Base-by-base conservation (phyloP, 2,329 filamentous ascomycete species). In the Colletotrichum eremochloae region DNA sequence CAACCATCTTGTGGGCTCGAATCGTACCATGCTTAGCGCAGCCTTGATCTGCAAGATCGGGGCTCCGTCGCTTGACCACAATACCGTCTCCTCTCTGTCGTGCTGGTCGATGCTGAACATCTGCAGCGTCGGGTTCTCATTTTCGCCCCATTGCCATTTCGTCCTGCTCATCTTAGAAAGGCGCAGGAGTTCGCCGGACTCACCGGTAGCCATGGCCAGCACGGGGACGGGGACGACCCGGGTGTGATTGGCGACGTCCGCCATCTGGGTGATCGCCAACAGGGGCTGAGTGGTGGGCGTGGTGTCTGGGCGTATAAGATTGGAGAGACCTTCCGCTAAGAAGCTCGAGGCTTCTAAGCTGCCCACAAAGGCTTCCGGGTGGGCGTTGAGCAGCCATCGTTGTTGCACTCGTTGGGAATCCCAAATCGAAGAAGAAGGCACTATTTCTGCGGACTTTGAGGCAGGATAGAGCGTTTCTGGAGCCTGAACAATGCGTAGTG, bases 181-280 rank as follows among this genome's bases (percentile, higher is more conserved):
- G 2, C 88, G 87, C 12, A 94, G 80, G 1, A 88, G 80, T 74
- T 91, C 87, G 1, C 89, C 88, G 18, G 85, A 86, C 61, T 86
- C 84, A n/a, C 92, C 92, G 2, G 86, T 82, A 6, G 82, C 86
- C 76, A 82, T 86, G 73, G 83, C 88, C 72, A 86, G 83, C 75
- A 82, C 79, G 1, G 82, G 80, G 15, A 79, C 79, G 20, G 77
- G 78, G 1, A 68, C 74, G 42, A 75, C 57, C 42, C 65, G 77
- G 38, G 68, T 75, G 3, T 77, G 75, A 24, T 79, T 68, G 50
- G 80, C 83, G 24, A 81, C 72, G 74, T 89, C 82, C 1, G 82
- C 79, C 74, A 90, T 84, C 68, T 88, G 86, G 1, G 91, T 91
- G 38, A 89, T 82, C 2, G 87, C 86, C 31, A 94, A 82, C 5